Evolutionary conservation across 2,329 filamentous ascomycete genomes (phyloP).

Genomic region (Coniochaeta hoffmannii): DNA sequence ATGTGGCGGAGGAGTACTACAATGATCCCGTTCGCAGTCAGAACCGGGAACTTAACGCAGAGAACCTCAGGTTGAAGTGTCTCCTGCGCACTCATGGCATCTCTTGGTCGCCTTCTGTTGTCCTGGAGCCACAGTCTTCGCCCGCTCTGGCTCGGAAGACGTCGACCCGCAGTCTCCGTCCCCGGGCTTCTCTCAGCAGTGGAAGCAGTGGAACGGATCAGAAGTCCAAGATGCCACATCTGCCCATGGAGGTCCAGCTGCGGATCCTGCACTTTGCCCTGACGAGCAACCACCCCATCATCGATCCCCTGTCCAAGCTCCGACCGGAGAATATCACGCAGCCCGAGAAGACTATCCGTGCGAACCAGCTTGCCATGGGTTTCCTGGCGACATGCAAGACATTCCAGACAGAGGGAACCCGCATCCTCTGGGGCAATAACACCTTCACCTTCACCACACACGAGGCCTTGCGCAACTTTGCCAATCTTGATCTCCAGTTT

Average conservation of each 20-base stretch:
- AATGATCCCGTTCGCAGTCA: constrained; percentile 39
- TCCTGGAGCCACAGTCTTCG: constrained; percentile 16
- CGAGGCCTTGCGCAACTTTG: constrained; percentile 40
- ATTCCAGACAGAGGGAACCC: constrained; percentile 40
- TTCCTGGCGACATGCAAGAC: constrained; percentile 44
- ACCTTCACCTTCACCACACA: constrained; percentile 47
- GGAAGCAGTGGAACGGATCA: neutral
- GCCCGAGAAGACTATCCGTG: constrained; percentile 31
- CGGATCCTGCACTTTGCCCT: constrained; percentile 44
- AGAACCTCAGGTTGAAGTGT: constrained; percentile 42
- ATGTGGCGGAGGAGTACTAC: constrained; percentile 40
- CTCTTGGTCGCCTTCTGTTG: constrained; percentile 34
- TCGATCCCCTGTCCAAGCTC: constrained; percentile 43
- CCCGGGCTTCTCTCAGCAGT: neutral
- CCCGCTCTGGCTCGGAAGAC: neutral
- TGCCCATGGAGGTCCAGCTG: constrained; percentile 46
- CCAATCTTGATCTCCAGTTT: constrained; percentile 32
- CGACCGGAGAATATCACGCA: constrained; percentile 34
- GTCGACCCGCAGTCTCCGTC: neutral
- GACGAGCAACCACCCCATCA: constrained; percentile 39
- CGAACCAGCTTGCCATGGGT: constrained; percentile 43
- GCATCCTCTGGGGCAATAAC: constrained; percentile 44
- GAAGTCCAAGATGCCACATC: constrained; percentile 25
- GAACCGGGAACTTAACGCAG: constrained; percentile 37
- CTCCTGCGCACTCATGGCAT: constrained; percentile 45